Evolutionary conservation across 1,284 basidiomycete species (phyloP), one percentile per base, ranked within the genome.

Genomic region (Ustilago bromivora): DNA sequence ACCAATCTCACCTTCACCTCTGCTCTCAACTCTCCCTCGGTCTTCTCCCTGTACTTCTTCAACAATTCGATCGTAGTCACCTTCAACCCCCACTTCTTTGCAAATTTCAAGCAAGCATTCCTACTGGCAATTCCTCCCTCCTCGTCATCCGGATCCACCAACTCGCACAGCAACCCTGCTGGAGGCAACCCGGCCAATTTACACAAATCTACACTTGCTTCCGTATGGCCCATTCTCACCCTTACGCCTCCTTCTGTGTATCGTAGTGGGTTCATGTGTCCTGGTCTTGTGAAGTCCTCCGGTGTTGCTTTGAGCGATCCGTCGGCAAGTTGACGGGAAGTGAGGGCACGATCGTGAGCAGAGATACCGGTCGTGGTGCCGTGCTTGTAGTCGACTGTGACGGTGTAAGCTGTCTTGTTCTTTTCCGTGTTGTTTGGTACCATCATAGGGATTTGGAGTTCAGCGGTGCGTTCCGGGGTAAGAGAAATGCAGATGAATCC

Each of bases 301-400:
- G 71, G 49, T 58, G 28, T 61, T 3, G 81, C 81, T 4, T 54
- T 47, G 10, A 73, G 57, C 6, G 38, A 19, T 0, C 47, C 28
- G 36, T 82, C 79, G 0, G 95, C 93, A 36, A 98, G 90, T 64
- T 92, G 92, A 47, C 93, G 90, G 0, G 90, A 93, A 9, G 95
- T 96, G 64, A 96, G 89, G 7, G 94, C 92, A 67, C 97, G 92
- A 88, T 99, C 96, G 87, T 95, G 92, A 4, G 97, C 96, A 55
- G 95, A 97, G 82, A 99, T 99, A 40, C 97, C 97, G 10, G 97
- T 99, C 0, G 94, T 92, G 1, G 94, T 96, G 92, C 94, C 94
- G 80, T 93, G 89, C 82, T 91, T 92, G 87, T 96, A 96, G 88
- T 99, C 97, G 47, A 97, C 87, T 0, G 96, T 99, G 77, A 98